Evolutionary conservation across 108 stramenopile genomes (phyloP).

Genomic region (Pseudonitzschia pungens): DNA sequence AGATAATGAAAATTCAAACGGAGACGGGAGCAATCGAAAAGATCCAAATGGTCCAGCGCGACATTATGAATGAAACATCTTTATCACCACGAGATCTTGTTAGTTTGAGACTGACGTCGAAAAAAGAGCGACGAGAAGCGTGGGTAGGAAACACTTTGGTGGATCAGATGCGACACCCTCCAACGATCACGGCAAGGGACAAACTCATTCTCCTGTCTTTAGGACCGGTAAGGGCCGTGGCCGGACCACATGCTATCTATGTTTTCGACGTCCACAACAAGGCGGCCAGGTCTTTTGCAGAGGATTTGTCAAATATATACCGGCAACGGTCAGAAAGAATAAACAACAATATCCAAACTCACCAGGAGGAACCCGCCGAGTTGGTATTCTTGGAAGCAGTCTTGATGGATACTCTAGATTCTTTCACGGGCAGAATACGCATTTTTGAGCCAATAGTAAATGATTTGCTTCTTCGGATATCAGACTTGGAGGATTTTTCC

Average conservation of each 20-base stretch:
- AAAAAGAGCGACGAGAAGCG: slow-evolving; percentile 14
- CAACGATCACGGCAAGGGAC: slow-evolving; percentile 72
- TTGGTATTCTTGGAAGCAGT: slow-evolving; percentile 81
- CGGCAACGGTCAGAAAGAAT: slow-evolving; percentile 21
- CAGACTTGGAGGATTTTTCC: slow-evolving; percentile 61
- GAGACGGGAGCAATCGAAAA: slow-evolving; percentile 24
- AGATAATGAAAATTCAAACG: slow-evolving; percentile 27
- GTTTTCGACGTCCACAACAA: slow-evolving; percentile 79
- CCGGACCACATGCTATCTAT: slow-evolving; percentile 48
- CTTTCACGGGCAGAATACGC: slow-evolving; percentile 65
- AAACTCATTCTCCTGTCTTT: slow-evolving; percentile 68
- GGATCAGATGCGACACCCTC: slow-evolving; percentile 36
- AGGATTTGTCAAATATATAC: slow-evolving; percentile 37
- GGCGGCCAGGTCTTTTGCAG: slow-evolving; percentile 45
- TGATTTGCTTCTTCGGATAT: slow-evolving; percentile 58
- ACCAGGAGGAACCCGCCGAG: slow-evolving; percentile 55
- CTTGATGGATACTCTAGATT: slow-evolving; percentile 70
- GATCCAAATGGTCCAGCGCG: slow-evolving; percentile 36
- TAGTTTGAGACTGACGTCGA: slow-evolving; percentile 51
- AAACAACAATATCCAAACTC: slow-evolving; percentile 19
- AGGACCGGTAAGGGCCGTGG: slow-evolving; percentile 79
- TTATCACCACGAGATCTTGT: slow-evolving; percentile 83
- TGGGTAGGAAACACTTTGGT: slow-evolving; percentile 32
- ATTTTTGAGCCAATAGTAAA: slow-evolving; percentile 89
- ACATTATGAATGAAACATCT: slow-evolving; percentile 55